Conservation (phyloP, 441 rosid genomes). For the Arabidopsis hybrid region DNA sequence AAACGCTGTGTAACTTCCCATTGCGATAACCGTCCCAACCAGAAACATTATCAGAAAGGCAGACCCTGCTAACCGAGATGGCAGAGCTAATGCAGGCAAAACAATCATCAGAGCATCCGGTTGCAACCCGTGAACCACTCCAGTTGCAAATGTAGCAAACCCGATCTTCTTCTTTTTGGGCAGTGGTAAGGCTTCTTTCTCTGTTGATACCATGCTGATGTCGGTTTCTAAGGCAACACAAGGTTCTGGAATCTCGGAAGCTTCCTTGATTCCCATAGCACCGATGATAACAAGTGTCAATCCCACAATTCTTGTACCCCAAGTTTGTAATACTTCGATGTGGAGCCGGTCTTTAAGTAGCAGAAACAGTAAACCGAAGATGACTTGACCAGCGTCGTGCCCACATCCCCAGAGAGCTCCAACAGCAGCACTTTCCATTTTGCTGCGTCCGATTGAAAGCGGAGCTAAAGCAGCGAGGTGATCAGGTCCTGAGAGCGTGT, state of each 20-base stretch:
- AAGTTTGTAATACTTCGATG: conserved; percentile 77
- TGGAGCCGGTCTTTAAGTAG: conserved; percentile 84
- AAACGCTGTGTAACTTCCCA: conserved; percentile 95
- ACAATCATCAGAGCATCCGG: conserved; percentile 98
- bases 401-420: conserved; percentile 99
- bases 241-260: conserved; percentile 73
- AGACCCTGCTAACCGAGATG: conserved; percentile 88
- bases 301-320: conserved; percentile 95
- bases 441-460: conserved; percentile 87
- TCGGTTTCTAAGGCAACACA: conserved; percentile 82
- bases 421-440: conserved; percentile 84
- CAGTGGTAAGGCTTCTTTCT: conserved; percentile 46
- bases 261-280: conserved; percentile 91
- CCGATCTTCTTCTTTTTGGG: conserved; percentile 79
- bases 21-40: conserved; percentile 87
- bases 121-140: conserved; percentile 90
- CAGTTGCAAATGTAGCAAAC: conserved; percentile 92
- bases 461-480: conserved; percentile 99
- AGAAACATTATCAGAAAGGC: conserved; percentile 92
- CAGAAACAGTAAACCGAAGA: conserved; percentile 84
- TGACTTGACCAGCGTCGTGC: conserved; percentile 92
- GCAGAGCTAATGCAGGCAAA: conserved; percentile 94
- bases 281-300: conserved; percentile 86
- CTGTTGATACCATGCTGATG: conserved; percentile 56
- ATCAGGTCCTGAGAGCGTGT: conserved; percentile 94